phyloP scores from a whole-genome alignment of 257 asterid genomes.

The Solanum ossicruentum region DNA sequence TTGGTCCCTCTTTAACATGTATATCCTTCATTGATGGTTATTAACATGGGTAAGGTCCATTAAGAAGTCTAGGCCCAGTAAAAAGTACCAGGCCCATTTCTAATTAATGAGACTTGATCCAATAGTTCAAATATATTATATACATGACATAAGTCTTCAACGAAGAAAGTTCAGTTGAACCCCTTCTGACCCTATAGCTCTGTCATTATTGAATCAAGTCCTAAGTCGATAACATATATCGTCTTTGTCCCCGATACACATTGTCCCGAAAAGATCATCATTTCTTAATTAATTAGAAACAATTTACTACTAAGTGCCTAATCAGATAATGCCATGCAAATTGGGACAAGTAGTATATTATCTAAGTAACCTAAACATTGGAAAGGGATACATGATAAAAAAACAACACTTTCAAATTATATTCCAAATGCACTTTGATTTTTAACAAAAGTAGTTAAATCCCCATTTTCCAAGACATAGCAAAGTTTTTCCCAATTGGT shows the following conservation, averaged over 20 bases:
- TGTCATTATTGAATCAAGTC: background rate
- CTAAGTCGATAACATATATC: background rate
- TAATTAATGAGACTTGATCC: background rate
- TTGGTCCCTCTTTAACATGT: background rate
- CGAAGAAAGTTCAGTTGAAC: background rate
- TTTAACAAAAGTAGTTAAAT: background rate
- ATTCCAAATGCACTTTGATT: too few species aligned
- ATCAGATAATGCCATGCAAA: too few species aligned
- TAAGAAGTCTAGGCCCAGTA: background rate
- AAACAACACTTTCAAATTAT: too few species aligned
- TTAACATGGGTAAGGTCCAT: background rate
- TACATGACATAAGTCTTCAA: background rate
- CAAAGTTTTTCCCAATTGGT: constrained; percentile 65
- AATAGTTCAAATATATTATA: background rate
- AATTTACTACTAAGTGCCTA: too few species aligned
- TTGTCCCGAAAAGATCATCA: too few species aligned
- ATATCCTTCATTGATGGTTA: background rate
- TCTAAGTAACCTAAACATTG: background rate
- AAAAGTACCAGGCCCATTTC: background rate
- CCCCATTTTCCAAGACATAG: constrained; percentile 79
- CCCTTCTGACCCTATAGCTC: background rate
- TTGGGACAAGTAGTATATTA: too few species aligned
- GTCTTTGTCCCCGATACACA: too few species aligned
- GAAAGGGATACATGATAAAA: too few species aligned
- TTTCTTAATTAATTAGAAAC: too few species aligned